Percentiles rank a stretch among this genome's conserved stretches.
Evolutionary conservation across 1,284 basidiomycete species (phyloP).

Genomic region (Ustilago cynodontis): DNA sequence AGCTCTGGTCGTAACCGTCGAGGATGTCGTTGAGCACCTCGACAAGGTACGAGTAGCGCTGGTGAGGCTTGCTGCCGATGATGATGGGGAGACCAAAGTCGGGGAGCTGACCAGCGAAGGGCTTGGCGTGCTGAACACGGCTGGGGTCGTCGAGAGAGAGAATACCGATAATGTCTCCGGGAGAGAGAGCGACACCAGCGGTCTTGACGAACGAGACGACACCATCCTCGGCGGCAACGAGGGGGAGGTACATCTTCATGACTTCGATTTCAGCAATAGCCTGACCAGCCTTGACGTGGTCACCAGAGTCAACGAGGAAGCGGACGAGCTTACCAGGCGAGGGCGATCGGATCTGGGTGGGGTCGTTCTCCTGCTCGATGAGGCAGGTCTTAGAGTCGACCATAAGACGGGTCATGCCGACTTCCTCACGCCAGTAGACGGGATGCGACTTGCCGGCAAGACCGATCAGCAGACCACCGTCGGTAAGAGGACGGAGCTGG

Average conservation of each 20-base stretch:
- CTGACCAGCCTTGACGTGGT: conserved; percentile 95
- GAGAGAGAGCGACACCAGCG: conserved; percentile 92
- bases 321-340: conserved; percentile 96
- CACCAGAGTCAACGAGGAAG: conserved; percentile 95
- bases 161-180: conserved; percentile 98
- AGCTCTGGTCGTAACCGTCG: conserved; percentile 68
- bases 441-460: conserved; percentile 96
- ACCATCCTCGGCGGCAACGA: conserved; percentile 95
- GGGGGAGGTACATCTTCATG: conserved; percentile 70
- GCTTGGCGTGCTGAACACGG: conserved; percentile 97
- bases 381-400: conserved; percentile 94
- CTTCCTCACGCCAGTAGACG: conserved; percentile 98
- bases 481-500: conserved; percentile 80
- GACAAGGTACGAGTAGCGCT: conserved; percentile 82
- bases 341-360: conserved; percentile 94
- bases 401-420: conserved; percentile 82
- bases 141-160: conserved; percentile 95
- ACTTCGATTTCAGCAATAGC: conserved; percentile 96
- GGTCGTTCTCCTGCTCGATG: conserved; percentile 99
- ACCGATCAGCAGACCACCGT: conserved; percentile 92
- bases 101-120: conserved; percentile 88
- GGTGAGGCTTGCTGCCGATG: conserved; percentile 90
- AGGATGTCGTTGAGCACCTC: conserved; percentile 86
- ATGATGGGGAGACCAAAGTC: conserved; percentile 79
- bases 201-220: conserved; percentile 88